A percentile compares a stretch with the other conserved stretches of the same genome.
Evolutionary conservation across 345 rosid species (phyloP).

Genomic region (Ceriops decandra): DNA sequence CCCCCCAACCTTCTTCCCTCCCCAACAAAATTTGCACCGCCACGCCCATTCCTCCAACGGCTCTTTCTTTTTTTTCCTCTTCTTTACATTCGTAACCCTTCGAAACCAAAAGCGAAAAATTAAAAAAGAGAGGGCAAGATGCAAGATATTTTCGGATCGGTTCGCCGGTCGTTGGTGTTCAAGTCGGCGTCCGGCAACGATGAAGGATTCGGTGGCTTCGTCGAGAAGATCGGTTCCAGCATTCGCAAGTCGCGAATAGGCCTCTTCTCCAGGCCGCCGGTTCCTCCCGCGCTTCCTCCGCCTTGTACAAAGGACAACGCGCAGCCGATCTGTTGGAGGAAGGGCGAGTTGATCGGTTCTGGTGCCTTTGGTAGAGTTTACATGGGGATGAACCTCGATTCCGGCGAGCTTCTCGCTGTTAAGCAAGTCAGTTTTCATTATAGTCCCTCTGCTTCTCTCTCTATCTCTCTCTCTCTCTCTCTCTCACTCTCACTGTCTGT

Average conservation of each 20-base stretch:
- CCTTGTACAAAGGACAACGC: constrained; percentile 21
- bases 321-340: constrained; percentile 31
- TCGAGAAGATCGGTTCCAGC: constrained; percentile 29
- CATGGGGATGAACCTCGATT: constrained; percentile 39
- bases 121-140: constrained; percentile 2
- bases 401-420: constrained; percentile 36
- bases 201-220: constrained; percentile 25
- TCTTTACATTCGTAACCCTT: constrained; percentile 20
- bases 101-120: not conserved
- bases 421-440: constrained; percentile 21
- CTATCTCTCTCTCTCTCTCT: not conserved
- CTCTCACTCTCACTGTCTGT: no score
- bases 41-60: constrained; percentile 20
- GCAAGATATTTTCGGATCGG: constrained; percentile 36
- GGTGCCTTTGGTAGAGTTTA: constrained; percentile 35
- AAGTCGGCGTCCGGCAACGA: constrained; percentile 26
- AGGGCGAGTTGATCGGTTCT: constrained; percentile 34
- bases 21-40: constrained; percentile 32
- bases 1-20: constrained; percentile 24
- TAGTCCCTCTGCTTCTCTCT: not conserved
- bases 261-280: constrained; percentile 17
- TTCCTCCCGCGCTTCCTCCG: constrained; percentile 13
- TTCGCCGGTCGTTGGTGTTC: constrained; percentile 33
- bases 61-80: constrained; percentile 1
- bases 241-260: constrained; percentile 32